Evolutionary conservation across 1,284 basidiomycete genomes (phyloP).

Genomic region (Golubevia sp.): DNA sequence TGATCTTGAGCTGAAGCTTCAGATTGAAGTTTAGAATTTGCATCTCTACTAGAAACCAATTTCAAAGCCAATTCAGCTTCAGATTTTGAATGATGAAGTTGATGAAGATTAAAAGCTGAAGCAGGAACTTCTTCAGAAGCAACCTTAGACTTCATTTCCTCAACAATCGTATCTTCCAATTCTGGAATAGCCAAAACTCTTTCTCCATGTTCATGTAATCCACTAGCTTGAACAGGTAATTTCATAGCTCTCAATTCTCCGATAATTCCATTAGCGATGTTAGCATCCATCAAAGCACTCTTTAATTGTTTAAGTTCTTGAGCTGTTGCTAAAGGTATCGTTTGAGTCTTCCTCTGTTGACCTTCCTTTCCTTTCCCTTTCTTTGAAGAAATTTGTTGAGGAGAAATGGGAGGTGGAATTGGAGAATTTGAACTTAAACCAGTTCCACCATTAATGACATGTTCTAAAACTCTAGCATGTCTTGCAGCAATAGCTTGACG

Average conservation of each 20-base stretch:
- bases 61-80: too few relatives aligned
- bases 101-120: not conserved
- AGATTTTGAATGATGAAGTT: too few relatives aligned
- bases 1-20: not conserved
- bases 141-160: not conserved
- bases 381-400: slow-evolving; percentile 8
- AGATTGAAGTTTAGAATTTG: not conserved
- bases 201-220: not conserved
- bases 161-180: not conserved
- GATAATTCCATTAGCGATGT: slow-evolving; percentile 45
- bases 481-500: slow-evolving; percentile 31
- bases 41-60: not conserved
- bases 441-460: slow-evolving; percentile 43
- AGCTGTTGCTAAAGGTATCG: slow-evolving; percentile 17
- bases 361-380: slow-evolving; percentile 14
- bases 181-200: not conserved
- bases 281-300: slow-evolving; percentile 33
- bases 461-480: slow-evolving; percentile 44
- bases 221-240: slow-evolving; percentile 1
- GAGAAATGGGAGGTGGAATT: slow-evolving; percentile 15
- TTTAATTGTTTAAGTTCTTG: slow-evolving; percentile 39
- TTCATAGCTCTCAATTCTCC: slow-evolving; percentile 37
- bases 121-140: not conserved
- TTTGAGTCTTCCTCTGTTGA: slow-evolving; percentile 9
- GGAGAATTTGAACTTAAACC: slow-evolving; percentile 1